phyloP scores from a whole-genome alignment of 2,329 filamentous ascomycete genomes.

The Venturia asperata region DNA sequence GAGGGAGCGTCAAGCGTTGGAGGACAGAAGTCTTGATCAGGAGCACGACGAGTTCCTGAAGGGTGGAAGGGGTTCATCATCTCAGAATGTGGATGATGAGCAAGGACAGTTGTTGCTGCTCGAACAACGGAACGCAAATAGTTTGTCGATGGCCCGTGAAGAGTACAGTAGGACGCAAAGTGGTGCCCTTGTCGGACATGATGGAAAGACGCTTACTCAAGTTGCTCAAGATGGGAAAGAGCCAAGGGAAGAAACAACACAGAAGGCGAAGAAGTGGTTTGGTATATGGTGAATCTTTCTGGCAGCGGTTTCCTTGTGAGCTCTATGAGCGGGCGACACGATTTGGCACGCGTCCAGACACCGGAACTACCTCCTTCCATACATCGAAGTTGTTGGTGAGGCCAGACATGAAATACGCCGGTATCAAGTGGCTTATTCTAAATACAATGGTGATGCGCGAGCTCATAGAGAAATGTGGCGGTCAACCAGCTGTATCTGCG shows the following conservation, averaged over 20 bases:
- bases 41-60: no score
- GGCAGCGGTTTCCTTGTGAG: neutral
- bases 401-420: neutral
- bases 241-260: neutral
- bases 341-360: neutral
- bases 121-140: no score
- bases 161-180: neutral
- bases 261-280: slow-evolving; percentile 19
- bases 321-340: neutral
- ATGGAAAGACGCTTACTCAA: neutral
- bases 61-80: no score
- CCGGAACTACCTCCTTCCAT: no score
- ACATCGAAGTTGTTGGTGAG: no score
- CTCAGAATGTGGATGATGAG: no score
- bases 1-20: slow-evolving; percentile 24
- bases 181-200: neutral
- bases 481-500: no score
- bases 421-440: neutral
- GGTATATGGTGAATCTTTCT: slow-evolving; percentile 14
- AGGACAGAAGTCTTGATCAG: neutral
- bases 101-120: no score
- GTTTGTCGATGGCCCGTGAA: neutral
- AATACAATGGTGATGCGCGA: no score
- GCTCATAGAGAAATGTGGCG: no score
- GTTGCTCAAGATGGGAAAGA: neutral